Conservation (phyloP, 2,329 filamentous ascomycete species). For the Botryotinia calthae region DNA sequence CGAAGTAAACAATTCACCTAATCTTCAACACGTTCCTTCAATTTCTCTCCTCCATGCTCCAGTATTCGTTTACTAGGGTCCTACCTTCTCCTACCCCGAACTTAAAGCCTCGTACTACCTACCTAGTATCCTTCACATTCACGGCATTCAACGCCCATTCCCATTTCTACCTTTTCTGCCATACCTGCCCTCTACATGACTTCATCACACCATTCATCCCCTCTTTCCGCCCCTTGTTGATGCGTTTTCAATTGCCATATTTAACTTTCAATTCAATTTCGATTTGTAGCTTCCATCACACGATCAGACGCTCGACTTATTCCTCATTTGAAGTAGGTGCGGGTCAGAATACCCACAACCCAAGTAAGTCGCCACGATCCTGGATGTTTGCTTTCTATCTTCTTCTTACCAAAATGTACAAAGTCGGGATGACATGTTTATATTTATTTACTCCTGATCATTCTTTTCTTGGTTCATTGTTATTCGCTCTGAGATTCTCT, state of each 20-base stretch:
- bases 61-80: not conserved
- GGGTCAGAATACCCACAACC: constrained; percentile 20
- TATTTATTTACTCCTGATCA: not conserved
- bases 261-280: constrained; percentile 4
- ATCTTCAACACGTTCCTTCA: not conserved
- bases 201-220: not conserved
- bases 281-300: constrained; percentile 9
- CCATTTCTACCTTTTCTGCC: not conserved
- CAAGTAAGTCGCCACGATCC: constrained; percentile 17
- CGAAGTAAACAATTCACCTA: not conserved
- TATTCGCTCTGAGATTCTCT: not conserved
- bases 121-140: not conserved
- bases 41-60: not conserved
- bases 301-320: constrained; percentile 13
- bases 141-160: not conserved
- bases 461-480: not conserved
- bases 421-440: constrained; percentile 4
- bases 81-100: not conserved
- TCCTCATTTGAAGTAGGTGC: constrained; percentile 21
- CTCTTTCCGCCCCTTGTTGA: not conserved
- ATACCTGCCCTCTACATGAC: not conserved
- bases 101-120: not conserved
- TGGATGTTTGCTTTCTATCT: not conserved
- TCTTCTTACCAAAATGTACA: not conserved
- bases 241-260: not conserved